Base-by-base conservation (phyloP, 805 yeast genomes). In the Saturnispora besseyi region DNA sequence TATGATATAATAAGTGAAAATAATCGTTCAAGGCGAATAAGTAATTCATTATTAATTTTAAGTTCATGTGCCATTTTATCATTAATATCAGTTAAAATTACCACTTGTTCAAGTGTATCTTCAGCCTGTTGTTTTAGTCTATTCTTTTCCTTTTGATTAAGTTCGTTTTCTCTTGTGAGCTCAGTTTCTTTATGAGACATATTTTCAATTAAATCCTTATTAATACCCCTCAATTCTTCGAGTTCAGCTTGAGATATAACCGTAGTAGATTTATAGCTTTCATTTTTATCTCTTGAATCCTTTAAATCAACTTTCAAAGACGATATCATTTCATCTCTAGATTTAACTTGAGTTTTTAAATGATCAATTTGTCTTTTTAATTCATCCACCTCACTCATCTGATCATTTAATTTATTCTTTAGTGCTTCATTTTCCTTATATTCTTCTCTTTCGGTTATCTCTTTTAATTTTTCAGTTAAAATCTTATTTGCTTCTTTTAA, bases 101-200 rank as follows among this genome's bases (percentile, higher is more conserved):
- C 73, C 3, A 68, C 63, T 43, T 66, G 57, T 31, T 73, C 79
- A 34, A 81, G 83, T 18, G 81, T 57, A 41, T 75, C 77, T 40
- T 77, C 81, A 37, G 75, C 46, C 42, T 68, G 67, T 28, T 63
- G 51, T 43, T 70, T 73, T 48, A 80, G 60, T 15, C 64, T 63
- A 38, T 73, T 76, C 46, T 80, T 70, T 51, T 83, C 82, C 9
- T 70, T 68, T 50, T 75, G 76, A 18, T 76, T 68, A 3, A 60
- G 51, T 42, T 72, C 71, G 1, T 83, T 66, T 55, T 84, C 90
- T 34, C 69, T 70, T 2, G 71, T 65, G 54, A 76, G 75, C 45
- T 82, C 89, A 10, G 60, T 60, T 55, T 84, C 89, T 54, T 83
- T 76, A 31, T 81, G 74, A 0, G 84, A 68, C 79, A 86, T 73